A percentile compares a stretch with the other conserved stretches of the same genome.
Conservation (phyloP, 192 early-diverging fungal species). For the Coemansia sp. region DNA sequence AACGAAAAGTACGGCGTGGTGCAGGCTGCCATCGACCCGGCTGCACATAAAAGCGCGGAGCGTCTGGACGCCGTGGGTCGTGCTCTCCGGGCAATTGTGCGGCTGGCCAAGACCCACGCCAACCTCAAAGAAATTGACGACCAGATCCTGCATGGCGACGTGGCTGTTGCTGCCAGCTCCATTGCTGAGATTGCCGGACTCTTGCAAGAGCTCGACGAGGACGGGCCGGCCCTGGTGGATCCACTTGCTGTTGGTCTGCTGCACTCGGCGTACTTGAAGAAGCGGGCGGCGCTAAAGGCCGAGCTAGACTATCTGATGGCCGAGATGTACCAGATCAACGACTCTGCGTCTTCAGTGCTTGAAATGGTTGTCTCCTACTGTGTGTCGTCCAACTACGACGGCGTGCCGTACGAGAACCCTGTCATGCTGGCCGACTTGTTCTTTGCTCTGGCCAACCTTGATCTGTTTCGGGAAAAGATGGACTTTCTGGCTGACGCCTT, state of each 20-base stretch:
- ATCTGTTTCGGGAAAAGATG: conserved; percentile 14
- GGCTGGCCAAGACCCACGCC: conserved; percentile 37
- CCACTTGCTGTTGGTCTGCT: conserved; percentile 3
- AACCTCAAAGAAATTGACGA: conserved; percentile 43
- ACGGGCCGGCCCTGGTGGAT: conserved; percentile 1
- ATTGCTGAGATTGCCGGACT: conserved; percentile 31
- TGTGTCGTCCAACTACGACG: conserved; percentile 25
- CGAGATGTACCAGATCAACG: conserved; percentile 15
- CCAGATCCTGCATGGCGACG: conserved; percentile 39
- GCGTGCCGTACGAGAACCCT: conserved; percentile 40
- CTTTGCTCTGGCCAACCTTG: conserved; percentile 42
- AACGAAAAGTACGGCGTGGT: conserved; percentile 39
- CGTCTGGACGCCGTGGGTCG: conserved; percentile 25
- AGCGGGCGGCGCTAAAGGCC: conserved; percentile 22
- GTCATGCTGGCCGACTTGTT: conserved; percentile 38
- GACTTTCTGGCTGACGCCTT: conserved; percentile 19
- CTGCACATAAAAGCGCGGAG: neutral
- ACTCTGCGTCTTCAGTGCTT: conserved; percentile 5
- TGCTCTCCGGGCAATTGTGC: conserved; percentile 16
- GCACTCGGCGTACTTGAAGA: conserved; percentile 21
- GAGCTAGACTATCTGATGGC: conserved; percentile 40
- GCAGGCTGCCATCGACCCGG: neutral
- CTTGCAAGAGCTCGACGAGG: conserved; percentile 23
- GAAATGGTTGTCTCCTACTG: conserved; percentile 24
- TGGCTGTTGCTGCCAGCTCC: conserved; percentile 35